Base-by-base conservation (phyloP, 106 monocot species). In the Cymbidium sinense region DNA sequence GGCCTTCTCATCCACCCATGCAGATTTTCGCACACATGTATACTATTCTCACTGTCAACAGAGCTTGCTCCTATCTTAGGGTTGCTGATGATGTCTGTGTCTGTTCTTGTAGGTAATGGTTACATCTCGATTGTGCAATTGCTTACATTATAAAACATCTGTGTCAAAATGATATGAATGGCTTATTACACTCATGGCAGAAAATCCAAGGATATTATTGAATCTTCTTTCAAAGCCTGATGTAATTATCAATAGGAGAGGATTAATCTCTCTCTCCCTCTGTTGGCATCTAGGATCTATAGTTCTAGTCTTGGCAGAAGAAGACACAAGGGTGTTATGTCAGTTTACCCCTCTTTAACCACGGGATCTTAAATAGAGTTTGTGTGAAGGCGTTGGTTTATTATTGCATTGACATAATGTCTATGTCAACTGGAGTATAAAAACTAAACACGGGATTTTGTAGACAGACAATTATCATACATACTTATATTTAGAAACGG, bases 1-100 rank as follows among this genome's bases (percentile, higher is more conserved):
- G 73, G 35, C 47, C 29, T 70, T 19, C 25, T 75, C 81, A 19
- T 61, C 18, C 44, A 12, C 80, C 77, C 43, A 6, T 84, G 78
- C 90, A 99, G 98, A 80, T 99, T 78, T 73, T 83, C 62, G 98
- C 79, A 99, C 98, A 70, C 94, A 79, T 92, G 89, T 84, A 90
- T 99, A 87, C 83, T 99, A 31, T 99, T 94, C 80, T 62, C 92
- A 69, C 77, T 99, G 47, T 99, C 98, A 15, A 62, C 75, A 75
- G 84, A 99, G 74, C 90, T 99, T 67, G 98, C 98, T 85, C 98
- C 98, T 81, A 80, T 99, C 34, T 84, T 99, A 11, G 98, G 87
- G 34, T 36, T 92, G 43, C 82, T 99, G 55, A 99, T 99, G 94
- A 84, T 92, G 23, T 92, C 92, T 47, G 61, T 99, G n/a, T 94